These are phyloP conservation scores for Suillus discolor DNA, from an alignment of 768 basidiomycete genomes.

Conservation along the genomic window DNA sequence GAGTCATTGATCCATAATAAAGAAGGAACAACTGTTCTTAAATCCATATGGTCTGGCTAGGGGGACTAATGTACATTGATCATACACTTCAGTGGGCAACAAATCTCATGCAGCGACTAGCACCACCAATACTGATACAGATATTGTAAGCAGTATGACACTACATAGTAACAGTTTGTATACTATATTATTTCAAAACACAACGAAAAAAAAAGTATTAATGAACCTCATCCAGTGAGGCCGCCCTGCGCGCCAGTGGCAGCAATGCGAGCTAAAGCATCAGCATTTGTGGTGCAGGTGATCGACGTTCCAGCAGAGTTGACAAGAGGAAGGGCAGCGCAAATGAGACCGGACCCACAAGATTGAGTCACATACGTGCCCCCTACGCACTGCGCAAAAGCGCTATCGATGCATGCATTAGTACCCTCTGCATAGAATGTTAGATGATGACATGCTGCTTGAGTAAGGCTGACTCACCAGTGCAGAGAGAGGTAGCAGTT, in stretches of 20 bases:
- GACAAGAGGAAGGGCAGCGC: slow-evolving; percentile 57
- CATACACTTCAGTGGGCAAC: neutral
- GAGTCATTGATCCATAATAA: neutral
- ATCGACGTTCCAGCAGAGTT: slow-evolving; percentile 54
- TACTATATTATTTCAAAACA: neutral
- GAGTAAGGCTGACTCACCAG: slow-evolving; percentile 17
- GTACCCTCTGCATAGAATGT: slow-evolving; percentile 29
- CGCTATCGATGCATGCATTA: slow-evolving; percentile 49
- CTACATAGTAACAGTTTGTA: neutral
- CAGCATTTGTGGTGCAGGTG: slow-evolving; percentile 50
- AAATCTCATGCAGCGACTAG: slow-evolving; percentile 9
- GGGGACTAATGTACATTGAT: neutral
- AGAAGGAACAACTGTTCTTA: neutral
- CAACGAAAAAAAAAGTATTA: neutral
- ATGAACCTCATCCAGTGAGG: slow-evolving; percentile 35
- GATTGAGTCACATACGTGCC: slow-evolving; percentile 38
- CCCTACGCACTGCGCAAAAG: slow-evolving; percentile 57
- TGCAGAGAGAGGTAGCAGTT: slow-evolving; percentile 48
- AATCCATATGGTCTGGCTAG: neutral
- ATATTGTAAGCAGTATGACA: neutral
- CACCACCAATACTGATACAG: neutral
- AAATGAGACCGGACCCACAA: slow-evolving; percentile 36
- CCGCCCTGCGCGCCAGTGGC: slow-evolving; percentile 49
- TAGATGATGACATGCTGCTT: slow-evolving; percentile 18
- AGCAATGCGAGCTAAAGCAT: slow-evolving; percentile 44